Base-by-base conservation (phyloP, 768 basidiomycete species). In the Tylopilus vinaceipallidus region DNA sequence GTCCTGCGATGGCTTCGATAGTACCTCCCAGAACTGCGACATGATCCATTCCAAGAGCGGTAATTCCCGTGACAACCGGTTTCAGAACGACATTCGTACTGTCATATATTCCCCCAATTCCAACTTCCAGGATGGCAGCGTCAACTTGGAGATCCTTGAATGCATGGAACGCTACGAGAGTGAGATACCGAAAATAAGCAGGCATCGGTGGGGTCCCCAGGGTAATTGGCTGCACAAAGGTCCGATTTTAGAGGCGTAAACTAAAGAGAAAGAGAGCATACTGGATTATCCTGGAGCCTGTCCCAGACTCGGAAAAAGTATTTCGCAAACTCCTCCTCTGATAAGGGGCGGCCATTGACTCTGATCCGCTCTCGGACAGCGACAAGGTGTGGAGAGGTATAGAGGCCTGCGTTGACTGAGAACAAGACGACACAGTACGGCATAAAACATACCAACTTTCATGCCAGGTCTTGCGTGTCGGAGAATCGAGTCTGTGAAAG, bases 271-370 rank as follows among this genome's bases (percentile, higher is more conserved):
- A 32, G 35, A 39, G 36, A 4, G 17, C 75, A 35, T 60, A 94
- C 93, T 58, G 71, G 67, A 32, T 78, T 71, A 55, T 88, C 87
- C 35, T 85, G 76, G 9, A 98, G 74, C 51, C 75, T 79, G 61
- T 98, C 88, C 95, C 95, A 99, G 1, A 98, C 88, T 59, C 98
- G 88, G 60, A 93, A 99, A 71, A 98, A 98, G 66, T 86, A 97
- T 62, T 80, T 84, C 12, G 93, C 78, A 67, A 99, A 99, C 29
- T 83, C 70, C 14, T 87, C 84, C 63, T 98, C 95, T 1, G 91
- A 88, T 49, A 99, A 71, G 0, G 97, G 95, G 16, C 73, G 74
- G 4, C 95, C 95, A 65, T 97, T 92, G 61, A 99, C 83, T 39
- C 97, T 82, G 61, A 99, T 95, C 33, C 97, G 80, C 71, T 99